These are phyloP conservation scores for Lepidopterella palustris DNA, from an alignment of 495 filamentous ascomycete species.

Conservation along the genomic window DNA sequence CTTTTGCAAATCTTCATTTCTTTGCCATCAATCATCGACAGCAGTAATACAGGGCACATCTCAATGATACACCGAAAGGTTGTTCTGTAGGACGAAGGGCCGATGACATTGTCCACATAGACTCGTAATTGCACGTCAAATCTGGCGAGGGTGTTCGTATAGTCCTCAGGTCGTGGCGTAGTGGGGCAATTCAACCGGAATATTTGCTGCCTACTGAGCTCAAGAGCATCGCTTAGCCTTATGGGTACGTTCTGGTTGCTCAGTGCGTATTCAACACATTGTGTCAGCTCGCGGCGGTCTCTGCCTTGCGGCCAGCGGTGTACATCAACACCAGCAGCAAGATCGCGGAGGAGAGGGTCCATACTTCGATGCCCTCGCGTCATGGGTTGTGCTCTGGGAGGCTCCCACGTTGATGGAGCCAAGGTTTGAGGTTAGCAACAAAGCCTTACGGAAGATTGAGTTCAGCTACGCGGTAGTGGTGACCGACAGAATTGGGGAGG, in stretches of 20 bases:
- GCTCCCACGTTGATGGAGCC: not conserved
- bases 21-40: too few relatives aligned
- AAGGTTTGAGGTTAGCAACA: not conserved
- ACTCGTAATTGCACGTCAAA: not conserved
- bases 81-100: too few relatives aligned
- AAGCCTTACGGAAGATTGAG: not conserved
- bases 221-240: not conserved
- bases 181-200: not conserved
- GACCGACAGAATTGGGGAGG: not conserved
- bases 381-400: not conserved
- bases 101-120: not conserved
- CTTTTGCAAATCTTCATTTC: too few relatives aligned
- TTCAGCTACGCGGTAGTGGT: not conserved
- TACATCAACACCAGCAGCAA: not conserved
- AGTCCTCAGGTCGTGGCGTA: not conserved
- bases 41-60: too few relatives aligned
- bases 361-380: not conserved
- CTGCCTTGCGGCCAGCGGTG: not conserved
- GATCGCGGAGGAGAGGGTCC: not conserved
- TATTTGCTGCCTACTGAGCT: not conserved
- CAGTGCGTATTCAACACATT: not conserved
- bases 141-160: not conserved
- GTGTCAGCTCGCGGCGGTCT: not conserved
- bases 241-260: not conserved
- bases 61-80: too few relatives aligned